Percentiles rank a stretch among this genome's conserved stretches.
phyloP scores from a whole-genome alignment of 163 green algal species.

The Botryococcus braunii region DNA sequence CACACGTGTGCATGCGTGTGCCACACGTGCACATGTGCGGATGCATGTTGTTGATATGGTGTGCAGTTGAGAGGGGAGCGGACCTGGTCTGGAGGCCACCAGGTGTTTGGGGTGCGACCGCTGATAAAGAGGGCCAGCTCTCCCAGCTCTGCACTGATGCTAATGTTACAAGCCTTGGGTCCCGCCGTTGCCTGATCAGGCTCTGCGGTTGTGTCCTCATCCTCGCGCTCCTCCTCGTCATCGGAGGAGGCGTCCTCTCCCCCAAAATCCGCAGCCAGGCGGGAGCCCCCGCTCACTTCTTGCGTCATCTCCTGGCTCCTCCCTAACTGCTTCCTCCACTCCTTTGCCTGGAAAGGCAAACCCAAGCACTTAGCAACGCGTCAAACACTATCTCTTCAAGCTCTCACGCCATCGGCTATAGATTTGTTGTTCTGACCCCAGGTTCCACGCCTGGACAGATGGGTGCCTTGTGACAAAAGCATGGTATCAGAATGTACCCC shows the following conservation, averaged over 20 bases:
- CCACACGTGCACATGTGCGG: too few species aligned
- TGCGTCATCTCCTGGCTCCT: slow-evolving; percentile 25
- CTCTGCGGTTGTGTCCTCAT: neutral
- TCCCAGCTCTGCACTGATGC: slow-evolving; percentile 44
- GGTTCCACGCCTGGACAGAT: too few species aligned
- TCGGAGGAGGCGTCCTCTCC: slow-evolving; percentile 1
- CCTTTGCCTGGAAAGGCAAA: slow-evolving; percentile 19
- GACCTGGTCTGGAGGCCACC: slow-evolving; percentile 37
- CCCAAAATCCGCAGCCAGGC: neutral
- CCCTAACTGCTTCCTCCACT: slow-evolving; percentile 19
- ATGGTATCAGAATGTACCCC: too few species aligned
- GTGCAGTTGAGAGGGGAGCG: too few species aligned
- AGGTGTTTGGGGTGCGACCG: slow-evolving; percentile 39
- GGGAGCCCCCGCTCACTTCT: slow-evolving; percentile 9
- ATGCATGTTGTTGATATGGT: too few species aligned
- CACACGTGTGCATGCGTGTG: too few species aligned
- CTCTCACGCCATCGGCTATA: too few species aligned
- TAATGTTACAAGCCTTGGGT: slow-evolving; percentile 14
- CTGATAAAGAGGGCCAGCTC: slow-evolving; percentile 50
- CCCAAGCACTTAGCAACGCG: too few species aligned
- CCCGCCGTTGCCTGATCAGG: neutral
- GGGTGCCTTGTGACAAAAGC: too few species aligned
- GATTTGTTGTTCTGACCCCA: too few species aligned
- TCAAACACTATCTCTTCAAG: too few species aligned
- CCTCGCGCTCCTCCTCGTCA: neutral